Evolutionary conservation across 2,329 filamentous ascomycete genomes (phyloP).

Genomic region (Fusarium sp.): DNA sequence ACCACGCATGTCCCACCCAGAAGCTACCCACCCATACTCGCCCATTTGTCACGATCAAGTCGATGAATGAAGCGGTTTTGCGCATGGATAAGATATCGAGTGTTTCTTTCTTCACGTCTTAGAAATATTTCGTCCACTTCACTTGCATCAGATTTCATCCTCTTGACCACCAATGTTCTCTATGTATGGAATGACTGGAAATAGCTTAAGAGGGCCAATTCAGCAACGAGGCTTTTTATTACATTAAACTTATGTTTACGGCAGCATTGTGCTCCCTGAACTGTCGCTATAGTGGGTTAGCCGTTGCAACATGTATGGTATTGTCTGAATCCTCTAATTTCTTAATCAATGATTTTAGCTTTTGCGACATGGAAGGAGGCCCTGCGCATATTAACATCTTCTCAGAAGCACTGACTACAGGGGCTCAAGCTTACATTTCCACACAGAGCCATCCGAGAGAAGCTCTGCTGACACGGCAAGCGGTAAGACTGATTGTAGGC

Average conservation of each 20-base stretch:
- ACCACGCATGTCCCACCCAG: no score
- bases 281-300: neutral
- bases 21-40: no score
- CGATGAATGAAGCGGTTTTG: no score
- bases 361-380: neutral
- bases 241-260: neutral
- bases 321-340: neutral
- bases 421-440: neutral
- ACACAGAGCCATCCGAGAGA: conserved; percentile 1
- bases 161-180: neutral
- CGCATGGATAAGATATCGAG: neutral
- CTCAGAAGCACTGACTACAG: neutral
- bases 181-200: no score
- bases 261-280: no score
- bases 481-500: neutral
- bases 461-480: conserved; percentile 1
- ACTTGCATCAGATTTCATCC: neutral
- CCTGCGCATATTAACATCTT: neutral
- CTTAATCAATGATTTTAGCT: neutral
- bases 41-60: no score
- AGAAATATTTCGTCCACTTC: no score
- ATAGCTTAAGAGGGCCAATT: no score
- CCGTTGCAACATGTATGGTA: conserved; percentile 7
- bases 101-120: no score
- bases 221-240: neutral